Conservation (phyloP, 2,329 filamentous ascomycete genomes). For the Colletotrichum destructivum region DNA sequence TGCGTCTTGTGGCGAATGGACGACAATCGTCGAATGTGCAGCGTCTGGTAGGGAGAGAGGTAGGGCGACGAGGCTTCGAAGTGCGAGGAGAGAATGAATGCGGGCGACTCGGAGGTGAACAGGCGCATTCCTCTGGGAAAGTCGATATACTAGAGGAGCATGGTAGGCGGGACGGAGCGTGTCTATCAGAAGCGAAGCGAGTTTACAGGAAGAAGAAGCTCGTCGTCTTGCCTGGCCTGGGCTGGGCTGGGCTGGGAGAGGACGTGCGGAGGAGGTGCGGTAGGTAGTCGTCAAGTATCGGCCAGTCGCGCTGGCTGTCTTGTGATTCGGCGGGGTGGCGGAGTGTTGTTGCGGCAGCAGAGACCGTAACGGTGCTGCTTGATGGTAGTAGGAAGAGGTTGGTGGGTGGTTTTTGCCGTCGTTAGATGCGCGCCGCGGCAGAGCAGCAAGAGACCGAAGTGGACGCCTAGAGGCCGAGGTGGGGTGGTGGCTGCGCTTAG, state of each 20-base stretch:
- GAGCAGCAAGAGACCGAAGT: constrained; percentile 31
- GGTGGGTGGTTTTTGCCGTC: constrained; percentile 37
- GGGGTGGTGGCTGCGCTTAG: constrained; percentile 42
- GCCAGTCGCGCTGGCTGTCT: constrained; percentile 33
- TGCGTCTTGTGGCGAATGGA: constrained; percentile 53
- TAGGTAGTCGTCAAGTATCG: constrained; percentile 10
- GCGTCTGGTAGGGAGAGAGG: constrained; percentile 26
- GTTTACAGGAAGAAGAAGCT: constrained; percentile 16
- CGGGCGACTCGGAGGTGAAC: constrained; percentile 27
- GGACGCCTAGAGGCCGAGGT: constrained; percentile 36
- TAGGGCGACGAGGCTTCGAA: constrained; percentile 13
- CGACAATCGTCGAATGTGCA: constrained; percentile 30
- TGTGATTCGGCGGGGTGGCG: constrained; percentile 42
- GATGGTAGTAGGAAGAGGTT: constrained; percentile 36
- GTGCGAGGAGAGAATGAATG: constrained; percentile 29
- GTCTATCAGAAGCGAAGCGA: constrained; percentile 29
- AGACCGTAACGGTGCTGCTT: constrained; percentile 14
- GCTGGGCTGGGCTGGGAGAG: constrained; percentile 15
- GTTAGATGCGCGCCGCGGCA: constrained; percentile 40
- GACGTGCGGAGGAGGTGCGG: constrained; percentile 18
- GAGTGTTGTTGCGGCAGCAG: constrained; percentile 32
- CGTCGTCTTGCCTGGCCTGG: constrained; percentile 10
- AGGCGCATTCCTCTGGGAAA: constrained; percentile 41
- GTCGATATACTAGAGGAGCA: constrained; percentile 38
- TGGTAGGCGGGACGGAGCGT: constrained; percentile 30